These are phyloP conservation scores for Zygosaccharomyces bisporus DNA, from an alignment of 805 yeast genomes.

Conservation along the genomic window DNA sequence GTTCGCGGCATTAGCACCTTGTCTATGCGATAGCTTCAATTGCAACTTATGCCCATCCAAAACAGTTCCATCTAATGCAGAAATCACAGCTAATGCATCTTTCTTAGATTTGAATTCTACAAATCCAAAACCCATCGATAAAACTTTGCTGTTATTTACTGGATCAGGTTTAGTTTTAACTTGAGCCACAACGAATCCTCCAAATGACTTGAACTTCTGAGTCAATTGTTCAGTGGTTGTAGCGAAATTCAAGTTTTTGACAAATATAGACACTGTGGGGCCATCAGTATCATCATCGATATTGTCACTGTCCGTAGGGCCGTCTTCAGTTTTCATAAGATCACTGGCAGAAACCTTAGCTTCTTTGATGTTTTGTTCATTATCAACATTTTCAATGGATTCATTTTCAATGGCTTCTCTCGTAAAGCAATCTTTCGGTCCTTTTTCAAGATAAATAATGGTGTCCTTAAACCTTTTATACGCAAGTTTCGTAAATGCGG, in stretches of 20 bases:
- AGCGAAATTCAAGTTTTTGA: slow-evolving; percentile 85
- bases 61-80: slow-evolving; percentile 66
- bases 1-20: slow-evolving; percentile 39
- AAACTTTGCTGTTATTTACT: slow-evolving; percentile 56
- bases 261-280: slow-evolving; percentile 82
- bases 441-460: slow-evolving; percentile 87
- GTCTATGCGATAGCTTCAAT: slow-evolving; percentile 82
- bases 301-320: slow-evolving; percentile 33
- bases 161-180: slow-evolving; percentile 88
- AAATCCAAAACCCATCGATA: slow-evolving; percentile 97
- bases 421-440: slow-evolving; percentile 77
- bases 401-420: slow-evolving; percentile 48
- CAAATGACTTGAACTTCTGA: slow-evolving; percentile 60
- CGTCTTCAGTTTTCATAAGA: slow-evolving; percentile 40
- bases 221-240: slow-evolving; percentile 60
- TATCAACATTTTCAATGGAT: slow-evolving; percentile 25
- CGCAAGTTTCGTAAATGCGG: slow-evolving; percentile 84
- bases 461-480: slow-evolving; percentile 85
- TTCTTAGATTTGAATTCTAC: slow-evolving; percentile 80
- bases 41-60: slow-evolving; percentile 89
- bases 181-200: slow-evolving; percentile 78
- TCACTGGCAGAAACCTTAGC: slow-evolving; percentile 27
- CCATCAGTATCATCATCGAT: slow-evolving; percentile 50
- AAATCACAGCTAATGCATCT: slow-evolving; percentile 73
- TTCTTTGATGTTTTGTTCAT: slow-evolving; percentile 36